Evolutionary conservation across 2,329 filamentous ascomycete genomes (phyloP).

Genomic region (Neoscytalidium dimidiatum): DNA sequence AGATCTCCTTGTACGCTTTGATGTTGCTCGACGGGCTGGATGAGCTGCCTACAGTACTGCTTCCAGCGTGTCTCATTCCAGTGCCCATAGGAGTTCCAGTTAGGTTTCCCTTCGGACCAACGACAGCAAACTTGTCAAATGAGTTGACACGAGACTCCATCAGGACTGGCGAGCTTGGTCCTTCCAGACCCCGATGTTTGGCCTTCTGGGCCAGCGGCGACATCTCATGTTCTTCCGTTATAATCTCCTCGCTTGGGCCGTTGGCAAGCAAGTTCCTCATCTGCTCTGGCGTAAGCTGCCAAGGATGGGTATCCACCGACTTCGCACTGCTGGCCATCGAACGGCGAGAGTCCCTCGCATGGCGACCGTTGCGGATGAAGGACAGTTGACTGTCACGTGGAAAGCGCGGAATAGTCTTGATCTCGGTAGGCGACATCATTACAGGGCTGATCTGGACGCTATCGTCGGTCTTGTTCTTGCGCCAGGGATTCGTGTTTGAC

Average conservation of each 20-base stretch:
- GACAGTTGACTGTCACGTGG: constrained; percentile 8
- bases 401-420: neutral
- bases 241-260: neutral
- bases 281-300: neutral
- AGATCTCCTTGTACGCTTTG: neutral
- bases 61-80: constrained; percentile 38
- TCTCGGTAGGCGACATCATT: neutral
- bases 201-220: neutral
- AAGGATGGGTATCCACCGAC: neutral
- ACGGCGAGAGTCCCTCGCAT: neutral
- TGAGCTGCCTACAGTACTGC: constrained; percentile 26
- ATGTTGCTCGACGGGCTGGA: neutral
- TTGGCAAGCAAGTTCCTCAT: neutral
- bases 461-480: neutral
- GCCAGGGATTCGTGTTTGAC: constrained; percentile 13
- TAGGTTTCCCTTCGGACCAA: constrained; percentile 38
- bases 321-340: neutral
- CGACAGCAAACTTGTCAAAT: constrained; percentile 36
- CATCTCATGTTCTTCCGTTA: neutral
- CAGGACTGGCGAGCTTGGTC: neutral
- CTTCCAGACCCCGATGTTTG: neutral
- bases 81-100: constrained; percentile 40
- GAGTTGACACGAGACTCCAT: constrained; percentile 32
- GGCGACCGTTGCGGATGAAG: neutral
- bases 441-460: constrained; percentile 19